Evolutionary conservation across 1,139 yeast species (phyloP).

Genomic region (Yamadazyma jaroonii): DNA sequence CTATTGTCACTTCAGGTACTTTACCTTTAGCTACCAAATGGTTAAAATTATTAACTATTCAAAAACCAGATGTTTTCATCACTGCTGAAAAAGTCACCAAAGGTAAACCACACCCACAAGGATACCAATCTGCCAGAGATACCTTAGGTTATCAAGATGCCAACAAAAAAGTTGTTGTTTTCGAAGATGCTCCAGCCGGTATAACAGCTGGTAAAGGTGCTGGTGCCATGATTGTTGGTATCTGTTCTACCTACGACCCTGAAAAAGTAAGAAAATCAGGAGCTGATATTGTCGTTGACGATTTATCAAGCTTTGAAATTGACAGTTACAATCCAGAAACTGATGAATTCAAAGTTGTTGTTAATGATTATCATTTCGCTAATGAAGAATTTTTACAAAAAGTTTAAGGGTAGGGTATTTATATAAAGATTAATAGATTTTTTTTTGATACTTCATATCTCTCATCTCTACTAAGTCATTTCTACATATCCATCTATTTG

Average conservation of each 20-base stretch:
- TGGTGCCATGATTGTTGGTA: slow-evolving; percentile 80
- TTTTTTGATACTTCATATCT: no score
- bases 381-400: slow-evolving; percentile 40
- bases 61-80: slow-evolving; percentile 68
- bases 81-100: slow-evolving; percentile 74
- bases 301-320: slow-evolving; percentile 51
- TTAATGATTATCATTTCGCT: slow-evolving; percentile 44
- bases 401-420: slow-evolving; percentile 3
- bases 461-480: no score
- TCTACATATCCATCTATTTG: no score
- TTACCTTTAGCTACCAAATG: slow-evolving; percentile 74
- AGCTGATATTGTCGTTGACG: slow-evolving; percentile 77
- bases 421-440: neutral
- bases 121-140: slow-evolving; percentile 66
- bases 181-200: slow-evolving; percentile 90
- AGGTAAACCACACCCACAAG: slow-evolving; percentile 86
- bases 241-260: slow-evolving; percentile 75
- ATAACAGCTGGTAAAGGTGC: slow-evolving; percentile 81
- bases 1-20: slow-evolving; percentile 84
- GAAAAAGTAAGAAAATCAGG: slow-evolving; percentile 70
- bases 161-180: slow-evolving; percentile 58
- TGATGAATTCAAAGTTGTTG: slow-evolving; percentile 46
- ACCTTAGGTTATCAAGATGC: slow-evolving; percentile 50
- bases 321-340: slow-evolving; percentile 44
- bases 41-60: slow-evolving; percentile 64